Conservation (phyloP, 805 yeast species). For the Candida oleophila region DNA sequence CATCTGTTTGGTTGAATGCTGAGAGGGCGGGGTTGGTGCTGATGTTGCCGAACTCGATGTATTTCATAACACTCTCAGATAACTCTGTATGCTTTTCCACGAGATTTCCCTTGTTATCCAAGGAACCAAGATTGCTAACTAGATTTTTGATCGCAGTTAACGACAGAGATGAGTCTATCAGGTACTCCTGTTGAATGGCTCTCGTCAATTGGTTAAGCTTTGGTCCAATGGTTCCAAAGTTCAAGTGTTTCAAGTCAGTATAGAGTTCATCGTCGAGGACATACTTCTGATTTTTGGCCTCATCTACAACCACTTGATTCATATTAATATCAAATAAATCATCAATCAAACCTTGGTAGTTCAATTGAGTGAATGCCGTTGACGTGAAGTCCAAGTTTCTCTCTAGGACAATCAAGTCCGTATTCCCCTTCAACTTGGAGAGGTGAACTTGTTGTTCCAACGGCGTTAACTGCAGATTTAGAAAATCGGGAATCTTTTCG, state of each 20-base stretch:
- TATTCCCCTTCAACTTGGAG: slow-evolving; percentile 43
- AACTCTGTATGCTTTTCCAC: slow-evolving; percentile 71
- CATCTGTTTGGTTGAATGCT: slow-evolving; percentile 19
- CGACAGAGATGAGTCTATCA: slow-evolving; percentile 14
- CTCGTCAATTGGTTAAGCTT: slow-evolving; percentile 70
- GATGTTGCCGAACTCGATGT: slow-evolving; percentile 31
- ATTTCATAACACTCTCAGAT: slow-evolving; percentile 61
- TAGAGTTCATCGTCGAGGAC: slow-evolving; percentile 49
- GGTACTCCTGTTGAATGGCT: slow-evolving; percentile 62
- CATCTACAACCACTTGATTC: slow-evolving; percentile 17
- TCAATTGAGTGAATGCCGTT: slow-evolving; percentile 70
- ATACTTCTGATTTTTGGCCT: slow-evolving; percentile 8
- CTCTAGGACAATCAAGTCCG: slow-evolving; percentile 77
- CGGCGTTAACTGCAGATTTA: slow-evolving; percentile 33
- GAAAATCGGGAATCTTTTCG: slow-evolving; percentile 32
- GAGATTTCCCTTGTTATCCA: slow-evolving; percentile 66
- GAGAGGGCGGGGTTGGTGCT: slow-evolving; percentile 8
- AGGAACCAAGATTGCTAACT: slow-evolving; percentile 64
- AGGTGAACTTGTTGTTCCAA: slow-evolving; percentile 38
- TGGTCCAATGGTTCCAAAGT: slow-evolving; percentile 79
- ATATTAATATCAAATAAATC: slow-evolving; percentile 59
- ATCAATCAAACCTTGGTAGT: slow-evolving; percentile 79
- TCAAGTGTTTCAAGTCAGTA: slow-evolving; percentile 55
- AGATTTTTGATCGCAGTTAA: slow-evolving; percentile 60
- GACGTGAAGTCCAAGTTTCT: slow-evolving; percentile 73